Conservation (phyloP, 768 basidiomycete species). For the Boletus bicolor region DNA sequence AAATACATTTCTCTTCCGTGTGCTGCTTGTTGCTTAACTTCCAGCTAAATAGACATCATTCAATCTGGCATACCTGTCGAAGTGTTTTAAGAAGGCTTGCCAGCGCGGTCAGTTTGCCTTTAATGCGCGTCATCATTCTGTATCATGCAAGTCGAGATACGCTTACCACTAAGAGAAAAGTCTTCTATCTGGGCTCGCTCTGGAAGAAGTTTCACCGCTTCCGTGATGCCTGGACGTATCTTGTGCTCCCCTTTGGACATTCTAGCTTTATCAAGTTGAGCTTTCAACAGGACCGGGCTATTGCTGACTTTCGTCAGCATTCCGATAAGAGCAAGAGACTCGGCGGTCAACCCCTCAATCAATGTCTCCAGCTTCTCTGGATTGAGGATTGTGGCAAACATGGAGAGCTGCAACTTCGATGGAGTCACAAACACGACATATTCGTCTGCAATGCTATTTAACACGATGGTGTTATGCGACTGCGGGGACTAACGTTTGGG, state of each 20-base stretch:
- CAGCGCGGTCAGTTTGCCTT: slow-evolving; percentile 75
- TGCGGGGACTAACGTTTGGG: slow-evolving; percentile 69
- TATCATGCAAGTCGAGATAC: not conserved
- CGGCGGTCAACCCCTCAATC: slow-evolving; percentile 66
- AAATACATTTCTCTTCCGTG: slow-evolving; percentile 90
- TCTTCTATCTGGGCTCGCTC: slow-evolving; percentile 61
- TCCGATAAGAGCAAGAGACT: slow-evolving; percentile 77
- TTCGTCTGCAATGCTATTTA: slow-evolving; percentile 60
- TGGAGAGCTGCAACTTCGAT: slow-evolving; percentile 73
- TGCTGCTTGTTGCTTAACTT: slow-evolving; percentile 36
- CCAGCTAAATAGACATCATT: not conserved
- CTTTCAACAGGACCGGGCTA: slow-evolving; percentile 82
- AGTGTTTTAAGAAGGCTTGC: slow-evolving; percentile 60
- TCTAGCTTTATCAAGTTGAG: slow-evolving; percentile 64
- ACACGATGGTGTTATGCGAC: not conserved
- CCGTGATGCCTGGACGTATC: slow-evolving; percentile 49
- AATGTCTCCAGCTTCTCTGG: slow-evolving; percentile 68
- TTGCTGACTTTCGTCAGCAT: slow-evolving; percentile 88
- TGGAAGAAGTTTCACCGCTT: slow-evolving; percentile 63
- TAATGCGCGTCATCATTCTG: slow-evolving; percentile 2
- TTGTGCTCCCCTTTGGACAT: slow-evolving; percentile 39
- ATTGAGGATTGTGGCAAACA: slow-evolving; percentile 74
- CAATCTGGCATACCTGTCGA: slow-evolving; percentile 43
- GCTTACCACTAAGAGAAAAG: slow-evolving; percentile 73
- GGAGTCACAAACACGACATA: slow-evolving; percentile 97